phyloP scores from a whole-genome alignment of 805 yeast genomes.

The Priceomyces carsonii region DNA sequence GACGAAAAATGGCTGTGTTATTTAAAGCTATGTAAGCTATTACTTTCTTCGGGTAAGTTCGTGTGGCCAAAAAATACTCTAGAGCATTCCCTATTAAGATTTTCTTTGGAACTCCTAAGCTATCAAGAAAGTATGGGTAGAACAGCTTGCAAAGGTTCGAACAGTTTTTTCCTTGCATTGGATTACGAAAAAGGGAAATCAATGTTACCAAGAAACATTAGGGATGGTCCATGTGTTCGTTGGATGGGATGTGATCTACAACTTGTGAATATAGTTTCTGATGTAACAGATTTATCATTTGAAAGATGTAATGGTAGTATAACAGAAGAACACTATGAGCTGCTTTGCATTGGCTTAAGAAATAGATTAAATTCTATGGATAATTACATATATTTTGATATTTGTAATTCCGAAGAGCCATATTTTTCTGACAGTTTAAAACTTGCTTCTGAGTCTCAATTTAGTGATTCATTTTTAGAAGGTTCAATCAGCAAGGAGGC shows the following conservation, averaged over 20 bases:
- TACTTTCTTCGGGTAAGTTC: slow-evolving; percentile 17
- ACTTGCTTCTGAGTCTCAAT: not conserved
- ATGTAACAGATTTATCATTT: slow-evolving; percentile 33
- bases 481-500: too few species aligned
- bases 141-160: slow-evolving; percentile 28
- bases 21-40: slow-evolving; percentile 17
- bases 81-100: slow-evolving; percentile 19
- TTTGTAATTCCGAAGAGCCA: too few species aligned
- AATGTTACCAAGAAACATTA: too few species aligned
- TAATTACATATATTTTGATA: too few species aligned
- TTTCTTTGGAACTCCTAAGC: slow-evolving; percentile 24
- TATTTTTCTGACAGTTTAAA: not conserved
- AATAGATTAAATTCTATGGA: slow-evolving; percentile 15
- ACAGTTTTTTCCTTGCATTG: slow-evolving; percentile 20
- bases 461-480: too few species aligned
- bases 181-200: slow-evolving; percentile 11
- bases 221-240: slow-evolving; percentile 9
- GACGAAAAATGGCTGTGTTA: slow-evolving; percentile 21
- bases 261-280: slow-evolving; percentile 24
- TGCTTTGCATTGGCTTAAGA: slow-evolving; percentile 16
- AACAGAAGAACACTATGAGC: slow-evolving; percentile 13
- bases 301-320: slow-evolving; percentile 19
- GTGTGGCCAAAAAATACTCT: slow-evolving; percentile 17
- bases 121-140: slow-evolving; percentile 29
- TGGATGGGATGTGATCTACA: slow-evolving; percentile 35